Percentiles rank a stretch among this genome's conserved stretches.
Evolutionary conservation across 2,329 filamentous ascomycete genomes (phyloP).

Genomic region (Claviceps fusiformis): DNA sequence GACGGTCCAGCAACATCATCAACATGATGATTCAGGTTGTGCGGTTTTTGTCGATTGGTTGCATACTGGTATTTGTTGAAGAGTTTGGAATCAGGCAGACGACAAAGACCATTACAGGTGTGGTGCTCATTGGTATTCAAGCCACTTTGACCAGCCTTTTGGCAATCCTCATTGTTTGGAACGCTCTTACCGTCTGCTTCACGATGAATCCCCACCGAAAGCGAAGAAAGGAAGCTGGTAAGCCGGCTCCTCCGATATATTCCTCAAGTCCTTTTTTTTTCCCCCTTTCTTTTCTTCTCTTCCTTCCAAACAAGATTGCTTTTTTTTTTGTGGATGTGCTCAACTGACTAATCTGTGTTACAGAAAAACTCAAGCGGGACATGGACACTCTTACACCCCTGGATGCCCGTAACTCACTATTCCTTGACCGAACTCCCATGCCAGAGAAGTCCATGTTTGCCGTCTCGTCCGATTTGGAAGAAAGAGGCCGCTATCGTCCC

Average conservation of each 20-base stretch:
- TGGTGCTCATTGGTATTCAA: constrained; percentile 89
- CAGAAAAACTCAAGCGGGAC: constrained; percentile 66
- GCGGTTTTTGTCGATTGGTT: constrained; percentile 74
- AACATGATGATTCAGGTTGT: constrained; percentile 87
- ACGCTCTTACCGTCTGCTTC: constrained; percentile 70
- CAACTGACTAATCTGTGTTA: background rate
- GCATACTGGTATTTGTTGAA: constrained; percentile 87
- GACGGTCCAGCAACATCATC: constrained; percentile 79
- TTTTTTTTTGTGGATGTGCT: too few relatives aligned
- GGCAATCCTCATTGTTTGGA: constrained; percentile 78
- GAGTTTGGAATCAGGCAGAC: constrained; percentile 81
- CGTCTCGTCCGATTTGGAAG: constrained; percentile 25
- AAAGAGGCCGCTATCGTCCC: constrained; percentile 18
- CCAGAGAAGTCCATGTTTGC: constrained; percentile 29
- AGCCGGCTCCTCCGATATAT: constrained; percentile 20
- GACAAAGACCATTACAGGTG: constrained; percentile 83
- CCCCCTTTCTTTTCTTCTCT: background rate
- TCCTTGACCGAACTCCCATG: constrained; percentile 43
- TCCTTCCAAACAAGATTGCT: constrained; percentile 10
- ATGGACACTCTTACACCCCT: constrained; percentile 74
- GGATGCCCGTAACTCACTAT: constrained; percentile 73
- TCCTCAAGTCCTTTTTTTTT: background rate
- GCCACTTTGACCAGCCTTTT: constrained; percentile 69
- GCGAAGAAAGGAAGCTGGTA: constrained; percentile 81
- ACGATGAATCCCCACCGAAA: constrained; percentile 83